Base-by-base conservation (phyloP, 1,284 basidiomycete genomes). In the Uromyces viciae-fabae region DNA sequence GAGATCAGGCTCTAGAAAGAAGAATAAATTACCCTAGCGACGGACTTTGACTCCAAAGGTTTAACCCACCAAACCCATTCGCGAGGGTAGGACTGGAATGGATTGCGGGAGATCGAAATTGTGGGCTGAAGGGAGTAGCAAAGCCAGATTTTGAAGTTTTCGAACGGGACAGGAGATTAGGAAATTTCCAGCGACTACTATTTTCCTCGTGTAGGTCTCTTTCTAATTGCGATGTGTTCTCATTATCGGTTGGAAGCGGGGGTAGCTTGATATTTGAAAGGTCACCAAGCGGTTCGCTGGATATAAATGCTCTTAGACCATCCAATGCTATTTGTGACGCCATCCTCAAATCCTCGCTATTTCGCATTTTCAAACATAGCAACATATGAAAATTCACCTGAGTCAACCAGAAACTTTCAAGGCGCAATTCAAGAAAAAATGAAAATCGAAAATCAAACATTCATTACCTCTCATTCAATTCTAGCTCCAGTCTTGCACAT, bases 401-500 rank as follows among this genome's bases (percentile, higher is more conserved):
- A n/a, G n/a, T n/a, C n/a, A n/a, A n/a, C n/a, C n/a, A n/a, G n/a
- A n/a, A n/a, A n/a, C n/a, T n/a, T n/a, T n/a, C n/a, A n/a, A n/a
- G n/a, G n/a, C n/a, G n/a, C n/a, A n/a, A n/a, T n/a, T n/a, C n/a
- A n/a, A n/a, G n/a, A n/a, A n/a, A n/a, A n/a, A n/a, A n/a, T n/a
- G n/a, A n/a, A n/a, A n/a, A n/a, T n/a, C 2, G 15, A 46, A 54
- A 38, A 1, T 38, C n/a, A n/a, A n/a, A n/a, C n/a, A n/a, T n/a
- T n/a, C n/a, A 15, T 52, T 78, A 69, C 75, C 75, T 78, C 33
- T 78, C 64, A 78, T 69, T 78, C 38, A 78, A 38, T 19, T 78
- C 33, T 28, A 69, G 49, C 43, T 69, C 66, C 25, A 78, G 75
- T 31, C 52, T 62, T 8, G 75, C 52, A 52, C 75, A 78, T 54